Base-by-base conservation (phyloP, 306 rosid species). In the Mimosa bimucronata region DNA sequence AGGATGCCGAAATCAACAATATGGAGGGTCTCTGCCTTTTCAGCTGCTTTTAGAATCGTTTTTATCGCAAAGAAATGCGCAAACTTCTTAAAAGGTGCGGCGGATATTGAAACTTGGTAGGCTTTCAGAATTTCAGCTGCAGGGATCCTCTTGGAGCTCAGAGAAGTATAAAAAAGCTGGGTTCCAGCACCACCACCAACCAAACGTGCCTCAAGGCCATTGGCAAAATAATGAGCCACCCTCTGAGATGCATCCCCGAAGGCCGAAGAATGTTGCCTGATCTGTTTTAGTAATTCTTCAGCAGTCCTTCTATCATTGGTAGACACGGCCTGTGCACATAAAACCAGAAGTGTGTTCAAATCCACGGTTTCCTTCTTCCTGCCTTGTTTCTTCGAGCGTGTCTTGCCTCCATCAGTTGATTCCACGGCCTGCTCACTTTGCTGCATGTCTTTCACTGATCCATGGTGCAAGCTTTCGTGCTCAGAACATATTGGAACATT, bases 1-100 rank as follows among this genome's bases (percentile, higher is more conserved):
- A 85, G 72, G 83, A 94, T 94, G 74, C 98, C 98, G 41, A 94
- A 94, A 79, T 94, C 98, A 28, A 94, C 81, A 18, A 91, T 85
- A 75, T 94, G 98, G 78, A 91, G 94, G 0, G 86, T 55, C 46
- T 81, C 80, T 19, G 91, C 89, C 34, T 86, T 86, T 73, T 89
- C 87, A 73, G 91, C 91, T n/a, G 48, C 79, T 42, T 84, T 85
- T 19, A 81, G 0, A 55, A 94, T 91, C 85, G 53, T 86, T 14
- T 76, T 76, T 45, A 91, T 89, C 74, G 95, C 88, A 61, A 94
- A 89, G 84, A 85, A 69, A 79, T 82, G 85, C 5, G 89, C 81
- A 69, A 89, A 44, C 68, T 87, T 94, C 83, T 52, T 87, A 87
- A 87, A 94, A 10, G 98, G 98, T 58, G 92, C 88, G 77, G 79